These are phyloP conservation scores for Pisolithus orientalis DNA, from an alignment of 768 basidiomycete species.

Conservation along the genomic window DNA sequence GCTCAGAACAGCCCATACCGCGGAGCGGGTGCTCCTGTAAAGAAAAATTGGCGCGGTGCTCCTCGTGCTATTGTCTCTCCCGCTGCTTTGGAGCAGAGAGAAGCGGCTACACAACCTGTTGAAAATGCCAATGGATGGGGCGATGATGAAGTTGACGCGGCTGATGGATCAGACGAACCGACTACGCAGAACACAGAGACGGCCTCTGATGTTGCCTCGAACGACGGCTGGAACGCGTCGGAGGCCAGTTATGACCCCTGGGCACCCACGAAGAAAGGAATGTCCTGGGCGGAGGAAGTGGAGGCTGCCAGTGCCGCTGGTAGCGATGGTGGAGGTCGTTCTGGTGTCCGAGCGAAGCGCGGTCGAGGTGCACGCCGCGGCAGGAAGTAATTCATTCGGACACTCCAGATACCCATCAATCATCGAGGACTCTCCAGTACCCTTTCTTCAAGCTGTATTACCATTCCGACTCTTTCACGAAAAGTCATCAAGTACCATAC, in stretches of 20 bases:
- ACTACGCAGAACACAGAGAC: background rate
- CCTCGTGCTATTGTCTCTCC: slow-evolving; percentile 23
- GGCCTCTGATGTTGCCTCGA: slow-evolving; percentile 10
- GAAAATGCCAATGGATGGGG: slow-evolving; percentile 16
- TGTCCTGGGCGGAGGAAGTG: slow-evolving; percentile 19
- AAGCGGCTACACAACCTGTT: slow-evolving; percentile 4
- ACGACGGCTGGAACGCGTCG: slow-evolving; percentile 17
- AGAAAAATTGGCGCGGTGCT: slow-evolving; percentile 24
- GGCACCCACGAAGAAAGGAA: slow-evolving; percentile 11
- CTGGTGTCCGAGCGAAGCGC: too few relatives aligned
- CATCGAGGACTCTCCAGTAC: too few relatives aligned
- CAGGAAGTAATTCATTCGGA: too few relatives aligned
- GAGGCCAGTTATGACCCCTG: slow-evolving; percentile 19
- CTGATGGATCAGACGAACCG: background rate
- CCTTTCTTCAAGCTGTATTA: too few relatives aligned
- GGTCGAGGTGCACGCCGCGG: too few relatives aligned
- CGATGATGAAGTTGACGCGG: slow-evolving; percentile 9
- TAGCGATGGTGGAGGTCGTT: background rate
- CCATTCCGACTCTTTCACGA: too few relatives aligned
- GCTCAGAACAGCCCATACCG: slow-evolving; percentile 15
- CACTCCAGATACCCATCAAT: too few relatives aligned
- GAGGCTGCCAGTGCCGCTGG: slow-evolving; percentile 11
- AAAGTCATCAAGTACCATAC: too few relatives aligned
- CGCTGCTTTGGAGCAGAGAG: slow-evolving; percentile 19
- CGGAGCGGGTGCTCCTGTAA: slow-evolving; percentile 26